These are phyloP conservation scores for Entomophthora muscae DNA, from an alignment of 371 early-diverging fungal genomes.

Conservation along the genomic window DNA sequence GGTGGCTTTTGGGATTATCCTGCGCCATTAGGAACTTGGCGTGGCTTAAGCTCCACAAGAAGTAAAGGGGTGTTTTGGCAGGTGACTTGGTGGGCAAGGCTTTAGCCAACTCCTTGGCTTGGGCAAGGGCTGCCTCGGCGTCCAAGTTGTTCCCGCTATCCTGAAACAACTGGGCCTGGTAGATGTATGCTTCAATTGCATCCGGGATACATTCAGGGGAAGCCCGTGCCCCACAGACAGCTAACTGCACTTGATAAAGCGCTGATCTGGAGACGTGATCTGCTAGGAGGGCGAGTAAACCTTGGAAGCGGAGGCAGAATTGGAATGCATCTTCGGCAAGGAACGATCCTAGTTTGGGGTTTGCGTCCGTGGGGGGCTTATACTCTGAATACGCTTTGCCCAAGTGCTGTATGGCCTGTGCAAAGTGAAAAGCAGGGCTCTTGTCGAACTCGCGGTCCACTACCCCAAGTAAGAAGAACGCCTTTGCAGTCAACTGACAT, in stretches of 20 bases:
- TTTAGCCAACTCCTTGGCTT: too few species aligned
- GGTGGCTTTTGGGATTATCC: not conserved
- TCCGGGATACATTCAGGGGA: not conserved
- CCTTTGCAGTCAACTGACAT: not conserved
- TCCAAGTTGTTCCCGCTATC: not conserved
- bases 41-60: not conserved
- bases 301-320: not conserved
- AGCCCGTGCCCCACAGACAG: not conserved
- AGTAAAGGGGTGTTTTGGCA: not conserved
- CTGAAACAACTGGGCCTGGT: not conserved
- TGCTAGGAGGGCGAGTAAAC: not conserved
- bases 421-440: not conserved
- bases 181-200: not conserved
- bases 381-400: not conserved
- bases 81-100: not conserved
- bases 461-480: not conserved
- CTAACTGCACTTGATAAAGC: not conserved
- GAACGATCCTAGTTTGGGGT: not conserved
- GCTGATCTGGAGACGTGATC: not conserved
- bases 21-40: not conserved
- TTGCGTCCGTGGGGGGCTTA: not conserved
- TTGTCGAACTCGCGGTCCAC: not conserved
- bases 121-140: not conserved
- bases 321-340: not conserved
- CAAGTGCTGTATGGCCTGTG: not conserved